Conservation (phyloP, 1,139 yeast genomes). For the Yamadazyma sp. region DNA sequence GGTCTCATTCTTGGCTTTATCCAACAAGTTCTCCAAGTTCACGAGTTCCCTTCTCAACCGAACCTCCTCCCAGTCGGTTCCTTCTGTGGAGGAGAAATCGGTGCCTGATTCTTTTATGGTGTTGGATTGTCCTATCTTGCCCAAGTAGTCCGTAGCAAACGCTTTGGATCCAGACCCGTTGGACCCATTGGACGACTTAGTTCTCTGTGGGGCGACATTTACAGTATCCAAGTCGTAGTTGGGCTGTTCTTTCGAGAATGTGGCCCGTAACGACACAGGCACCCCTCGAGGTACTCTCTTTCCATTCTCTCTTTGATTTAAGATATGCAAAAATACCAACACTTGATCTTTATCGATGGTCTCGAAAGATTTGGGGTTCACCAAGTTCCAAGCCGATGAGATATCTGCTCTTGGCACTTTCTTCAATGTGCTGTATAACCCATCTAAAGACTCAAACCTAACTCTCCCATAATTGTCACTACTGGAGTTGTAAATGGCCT, state of each 20-base stretch:
- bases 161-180: constrained; percentile 24
- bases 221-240: constrained; percentile 58
- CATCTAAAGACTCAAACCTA: constrained; percentile 67
- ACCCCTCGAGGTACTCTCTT: constrained; percentile 88
- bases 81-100: constrained; percentile 71
- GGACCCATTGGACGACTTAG: constrained; percentile 14
- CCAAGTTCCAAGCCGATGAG: constrained; percentile 93
- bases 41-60: constrained; percentile 76
- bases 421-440: constrained; percentile 64
- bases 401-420: constrained; percentile 83
- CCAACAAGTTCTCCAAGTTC: constrained; percentile 66
- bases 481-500: constrained; percentile 71
- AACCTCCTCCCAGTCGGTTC: constrained; percentile 86
- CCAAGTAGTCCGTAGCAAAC: constrained; percentile 43
- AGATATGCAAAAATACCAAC: constrained; percentile 81
- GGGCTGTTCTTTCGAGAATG: constrained; percentile 84
- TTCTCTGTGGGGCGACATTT: constrained; percentile 9
- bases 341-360: constrained; percentile 94
- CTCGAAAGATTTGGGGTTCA: constrained; percentile 83
- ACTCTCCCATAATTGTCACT: constrained; percentile 84
- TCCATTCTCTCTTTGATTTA: constrained; percentile 88
- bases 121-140: constrained; percentile 47
- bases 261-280: constrained; percentile 89
- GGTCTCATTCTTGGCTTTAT: constrained; percentile 56
- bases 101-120: constrained; percentile 63